Base-by-base conservation (phyloP, 2,329 filamentous ascomycete genomes). In the Scedosporium dehoogii region DNA sequence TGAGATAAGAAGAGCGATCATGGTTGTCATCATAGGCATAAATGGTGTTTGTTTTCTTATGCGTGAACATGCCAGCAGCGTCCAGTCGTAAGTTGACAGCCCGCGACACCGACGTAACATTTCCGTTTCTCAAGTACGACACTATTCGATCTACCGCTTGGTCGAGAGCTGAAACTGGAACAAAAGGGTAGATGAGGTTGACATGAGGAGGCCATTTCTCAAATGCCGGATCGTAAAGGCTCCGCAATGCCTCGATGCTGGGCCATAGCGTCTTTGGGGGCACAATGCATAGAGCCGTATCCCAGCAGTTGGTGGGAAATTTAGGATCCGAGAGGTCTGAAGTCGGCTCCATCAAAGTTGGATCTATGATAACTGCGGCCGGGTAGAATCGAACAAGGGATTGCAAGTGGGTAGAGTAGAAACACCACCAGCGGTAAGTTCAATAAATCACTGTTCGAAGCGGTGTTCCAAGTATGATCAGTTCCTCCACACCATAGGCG, bases 131-230 rank as follows among this genome's bases (percentile, higher is more conserved):
- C 10, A 79, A 59, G n/a, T 70, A 69, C 2, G 74, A 68, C 29
- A 75, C 68, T 42, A 82, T 73, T 14, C 71, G 68, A 3, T 75
- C 69, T 1, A 73, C 73, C 1, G 81, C 83, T 21, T 69, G 67
- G 1, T 73, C 67, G 2, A 89, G 74, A 7, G 67, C 66, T 2
- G 81, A 77, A 0, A 76, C 72, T 2, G 72, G 69, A 6, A 87
- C 83, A 69, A 88, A 89, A 0, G 86, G 87, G 68, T 89, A 89
- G 23, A 88, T 67, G 27, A 89, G 71, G 66, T 88, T 89, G 67
- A 89, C 69, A 67, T 89, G 86, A 12, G 85, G 83, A 3, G 86
- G 85, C 86, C 87, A 89, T 71, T 78, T 82, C 27, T 75, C 75
- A 66, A 81, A 82, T 0, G 80, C 78, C 64, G 83, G 84, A 70